Evolutionary conservation across 1,284 basidiomycete genomes (phyloP).

Genomic region (Fomitopsis betulina): DNA sequence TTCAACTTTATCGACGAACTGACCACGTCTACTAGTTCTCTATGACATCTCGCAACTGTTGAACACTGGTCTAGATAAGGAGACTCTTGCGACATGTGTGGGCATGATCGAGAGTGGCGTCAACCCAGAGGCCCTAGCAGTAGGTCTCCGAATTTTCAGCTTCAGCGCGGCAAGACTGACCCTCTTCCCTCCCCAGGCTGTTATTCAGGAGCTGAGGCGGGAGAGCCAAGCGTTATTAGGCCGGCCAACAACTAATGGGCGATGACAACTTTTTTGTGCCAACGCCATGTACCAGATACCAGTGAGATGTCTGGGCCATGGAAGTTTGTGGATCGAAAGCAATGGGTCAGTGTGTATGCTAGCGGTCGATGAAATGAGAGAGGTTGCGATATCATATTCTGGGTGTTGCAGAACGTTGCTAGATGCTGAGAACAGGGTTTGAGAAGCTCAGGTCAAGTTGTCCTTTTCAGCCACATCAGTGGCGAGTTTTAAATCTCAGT

Average conservation of each 20-base stretch:
- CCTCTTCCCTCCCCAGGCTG: conserved; percentile 42
- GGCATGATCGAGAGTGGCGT: conserved; percentile 83
- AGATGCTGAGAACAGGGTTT: no score
- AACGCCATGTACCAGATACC: no score
- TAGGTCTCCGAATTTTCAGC: conserved; percentile 34
- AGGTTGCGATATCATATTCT: no score
- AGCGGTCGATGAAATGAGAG: no score
- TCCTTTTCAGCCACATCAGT: not conserved
- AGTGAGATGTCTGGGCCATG: no score
- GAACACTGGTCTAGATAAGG: conserved; percentile 78
- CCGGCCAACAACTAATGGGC: conserved; percentile 16
- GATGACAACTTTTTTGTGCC: conserved; percentile 2
- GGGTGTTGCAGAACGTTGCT: no score
- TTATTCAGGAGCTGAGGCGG: conserved; percentile 61
- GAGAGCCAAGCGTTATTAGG: conserved; percentile 43
- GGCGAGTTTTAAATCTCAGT: not conserved
- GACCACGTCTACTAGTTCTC: conserved; percentile 44
- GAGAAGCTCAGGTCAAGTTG: no score
- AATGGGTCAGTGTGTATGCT: no score
- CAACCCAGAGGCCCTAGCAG: conserved; percentile 82
- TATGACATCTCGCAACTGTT: conserved; percentile 80
- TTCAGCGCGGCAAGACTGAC: not conserved
- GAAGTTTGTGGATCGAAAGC: no score
- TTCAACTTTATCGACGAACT: not conserved
- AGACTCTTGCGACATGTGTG: conserved; percentile 78